These are phyloP conservation scores for Ophiostoma fasciatum DNA, from an alignment of 2,329 filamentous ascomycete genomes.

Conservation along the genomic window DNA sequence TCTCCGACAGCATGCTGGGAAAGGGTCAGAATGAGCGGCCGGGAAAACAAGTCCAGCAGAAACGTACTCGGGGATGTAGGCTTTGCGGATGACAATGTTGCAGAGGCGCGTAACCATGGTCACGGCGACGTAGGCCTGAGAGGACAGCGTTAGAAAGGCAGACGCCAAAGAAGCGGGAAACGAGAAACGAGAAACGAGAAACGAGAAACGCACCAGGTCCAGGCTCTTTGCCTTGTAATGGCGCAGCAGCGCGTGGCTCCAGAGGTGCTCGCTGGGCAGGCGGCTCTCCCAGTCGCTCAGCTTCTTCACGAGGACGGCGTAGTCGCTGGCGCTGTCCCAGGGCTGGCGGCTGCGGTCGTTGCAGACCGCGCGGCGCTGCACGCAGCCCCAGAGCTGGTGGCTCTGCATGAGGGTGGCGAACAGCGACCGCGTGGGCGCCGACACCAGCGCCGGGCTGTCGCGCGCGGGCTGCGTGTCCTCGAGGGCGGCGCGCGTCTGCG, in stretches of 20 bases:
- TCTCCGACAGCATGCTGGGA: constrained; percentile 25
- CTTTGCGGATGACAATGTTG: constrained; percentile 39
- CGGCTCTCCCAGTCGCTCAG: constrained; percentile 33
- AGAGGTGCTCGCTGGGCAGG: constrained; percentile 32
- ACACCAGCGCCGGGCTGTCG: constrained; percentile 27
- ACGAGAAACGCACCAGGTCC: constrained; percentile 27
- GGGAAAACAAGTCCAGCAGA: too few species aligned
- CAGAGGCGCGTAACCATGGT: constrained; percentile 41
- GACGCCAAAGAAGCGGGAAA: background rate
- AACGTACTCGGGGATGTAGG: constrained; percentile 46
- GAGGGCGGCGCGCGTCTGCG: constrained; percentile 34
- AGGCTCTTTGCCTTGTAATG: constrained; percentile 32
- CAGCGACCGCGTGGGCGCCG: constrained; percentile 30
- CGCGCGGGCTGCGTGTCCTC: constrained; percentile 36
- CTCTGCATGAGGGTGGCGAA: constrained; percentile 41
- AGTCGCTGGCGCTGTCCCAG: constrained; percentile 33
- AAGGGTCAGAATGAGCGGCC: background rate
- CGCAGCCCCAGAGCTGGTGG: constrained; percentile 38
- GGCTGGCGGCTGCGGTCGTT: constrained; percentile 28
- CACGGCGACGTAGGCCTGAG: constrained; percentile 37
- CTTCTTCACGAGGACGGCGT: constrained; percentile 26
- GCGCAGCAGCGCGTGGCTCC: constrained; percentile 27
- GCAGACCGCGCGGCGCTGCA: constrained; percentile 32
- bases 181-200: background rate
- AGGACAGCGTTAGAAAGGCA: background rate